These are phyloP conservation scores for Talaromyces pinophilus DNA, from an alignment of 2,329 filamentous ascomycete genomes.

Conservation along the genomic window DNA sequence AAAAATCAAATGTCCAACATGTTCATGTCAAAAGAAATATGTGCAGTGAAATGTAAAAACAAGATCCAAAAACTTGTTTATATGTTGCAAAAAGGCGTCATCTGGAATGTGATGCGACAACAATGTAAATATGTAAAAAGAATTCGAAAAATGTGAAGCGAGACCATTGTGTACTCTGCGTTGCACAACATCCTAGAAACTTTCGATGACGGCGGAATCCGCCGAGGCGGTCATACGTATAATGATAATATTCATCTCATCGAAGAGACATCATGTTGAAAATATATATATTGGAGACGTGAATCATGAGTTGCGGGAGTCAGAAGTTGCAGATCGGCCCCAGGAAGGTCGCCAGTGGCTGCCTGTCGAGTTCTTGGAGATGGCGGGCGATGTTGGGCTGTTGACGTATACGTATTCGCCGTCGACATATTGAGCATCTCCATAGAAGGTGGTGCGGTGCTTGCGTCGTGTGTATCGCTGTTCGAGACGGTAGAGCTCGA, in stretches of 20 bases:
- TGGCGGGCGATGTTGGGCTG: conserved; percentile 40
- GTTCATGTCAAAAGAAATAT: conserved; percentile 11
- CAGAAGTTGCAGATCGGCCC: conserved; percentile 20
- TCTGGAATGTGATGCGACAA: not conserved
- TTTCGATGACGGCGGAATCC: not conserved
- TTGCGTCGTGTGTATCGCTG: conserved; percentile 91
- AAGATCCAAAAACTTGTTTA: conserved; percentile 3
- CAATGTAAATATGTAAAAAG: not conserved
- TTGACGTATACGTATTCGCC: conserved; percentile 84
- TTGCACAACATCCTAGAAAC: not conserved
- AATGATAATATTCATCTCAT: not conserved
- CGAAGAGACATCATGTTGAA: not conserved
- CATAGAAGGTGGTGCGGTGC: conserved; percentile 84
- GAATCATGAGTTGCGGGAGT: conserved; percentile 22
- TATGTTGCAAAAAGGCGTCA: not conserved
- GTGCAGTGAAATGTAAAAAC: conserved; percentile 12
- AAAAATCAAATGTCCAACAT: conserved; percentile 4
- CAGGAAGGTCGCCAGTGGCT: conserved; percentile 22
- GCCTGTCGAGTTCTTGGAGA: conserved; percentile 40
- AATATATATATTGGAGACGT: not conserved
- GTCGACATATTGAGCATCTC: conserved; percentile 88
- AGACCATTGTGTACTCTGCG: not conserved
- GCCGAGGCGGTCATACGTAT: conserved; percentile 1
- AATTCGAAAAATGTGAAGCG: not conserved
- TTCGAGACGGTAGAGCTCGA: conserved; percentile 93